Percentiles rank a stretch among this genome's conserved stretches.
phyloP scores from a whole-genome alignment of 2,329 filamentous ascomycete genomes.

The Dactylella cylindrospora region DNA sequence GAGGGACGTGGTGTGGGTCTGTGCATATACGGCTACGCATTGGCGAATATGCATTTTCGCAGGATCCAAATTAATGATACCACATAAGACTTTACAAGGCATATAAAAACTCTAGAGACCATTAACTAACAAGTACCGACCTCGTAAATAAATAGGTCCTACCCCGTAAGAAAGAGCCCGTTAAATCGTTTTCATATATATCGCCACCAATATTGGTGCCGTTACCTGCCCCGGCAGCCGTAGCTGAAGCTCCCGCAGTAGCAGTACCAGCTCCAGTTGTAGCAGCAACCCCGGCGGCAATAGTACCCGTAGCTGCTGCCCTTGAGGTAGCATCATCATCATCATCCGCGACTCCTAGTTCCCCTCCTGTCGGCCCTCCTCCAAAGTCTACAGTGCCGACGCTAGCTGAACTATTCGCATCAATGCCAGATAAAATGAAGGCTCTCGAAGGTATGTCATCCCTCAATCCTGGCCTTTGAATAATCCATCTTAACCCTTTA shows the following conservation, averaged over 20 bases:
- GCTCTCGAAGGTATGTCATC: constrained; percentile 21
- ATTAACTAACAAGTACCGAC: no score
- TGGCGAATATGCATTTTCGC: no score
- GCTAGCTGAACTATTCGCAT: no score
- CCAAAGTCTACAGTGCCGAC: no score
- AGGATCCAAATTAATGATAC: no score
- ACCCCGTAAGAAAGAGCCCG: constrained; percentile 17
- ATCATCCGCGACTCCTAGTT: not conserved
- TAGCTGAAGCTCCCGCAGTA: not conserved
- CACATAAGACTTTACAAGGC: no score
- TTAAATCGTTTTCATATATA: no score
- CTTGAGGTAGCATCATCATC: not conserved
- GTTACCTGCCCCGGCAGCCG: not conserved
- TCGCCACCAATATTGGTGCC: no score
- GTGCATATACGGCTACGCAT: no score
- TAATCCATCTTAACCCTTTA: not conserved
- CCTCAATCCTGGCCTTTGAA: not conserved
- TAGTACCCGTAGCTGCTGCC: constrained; percentile 1
- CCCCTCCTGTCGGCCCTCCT: no score
- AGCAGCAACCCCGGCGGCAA: not conserved
- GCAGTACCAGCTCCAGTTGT: constrained; percentile 1
- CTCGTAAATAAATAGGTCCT: constrained; percentile 25
- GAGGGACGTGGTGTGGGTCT: no score
- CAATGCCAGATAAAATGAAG: constrained; percentile 9
- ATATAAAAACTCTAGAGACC: no score